phyloP scores from a whole-genome alignment of 2,329 filamentous ascomycete species.

The Aspergillus piperis region DNA sequence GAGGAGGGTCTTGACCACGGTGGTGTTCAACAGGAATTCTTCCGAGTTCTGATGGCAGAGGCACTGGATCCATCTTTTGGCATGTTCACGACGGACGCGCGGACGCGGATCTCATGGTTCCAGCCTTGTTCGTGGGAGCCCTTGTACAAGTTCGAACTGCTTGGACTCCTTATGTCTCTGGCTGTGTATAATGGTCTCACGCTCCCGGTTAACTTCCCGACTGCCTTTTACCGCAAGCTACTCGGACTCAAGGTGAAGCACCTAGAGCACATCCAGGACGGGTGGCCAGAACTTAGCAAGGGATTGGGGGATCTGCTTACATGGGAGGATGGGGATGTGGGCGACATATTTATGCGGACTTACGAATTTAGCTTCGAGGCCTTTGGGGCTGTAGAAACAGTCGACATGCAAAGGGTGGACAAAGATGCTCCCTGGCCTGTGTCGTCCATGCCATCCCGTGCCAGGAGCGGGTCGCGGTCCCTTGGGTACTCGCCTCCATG shows the following conservation, averaged over 20 bases:
- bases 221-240: conserved; percentile 78
- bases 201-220: conserved; percentile 84
- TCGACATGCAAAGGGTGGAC: conserved; percentile 55
- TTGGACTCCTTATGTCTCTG: conserved; percentile 83
- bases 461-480: conserved; percentile 3
- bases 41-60: conserved; percentile 78
- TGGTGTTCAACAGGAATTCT: conserved; percentile 95
- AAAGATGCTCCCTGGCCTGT: conserved; percentile 41
- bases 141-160: conserved; percentile 84
- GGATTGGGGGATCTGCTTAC: conserved; percentile 72
- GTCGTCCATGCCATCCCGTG: conserved; percentile 13
- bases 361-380: conserved; percentile 78
- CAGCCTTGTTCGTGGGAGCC: conserved; percentile 78
- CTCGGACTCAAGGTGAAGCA: conserved; percentile 68
- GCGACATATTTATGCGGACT: conserved; percentile 78
- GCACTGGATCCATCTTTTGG: conserved; percentile 76
- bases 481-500: conserved; percentile 21
- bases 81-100: conserved; percentile 73
- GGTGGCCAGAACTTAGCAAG: conserved; percentile 79
- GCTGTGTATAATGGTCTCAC: conserved; percentile 93
- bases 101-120: conserved; percentile 85
- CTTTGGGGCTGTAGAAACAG: conserved; percentile 55
- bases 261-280: conserved; percentile 77
- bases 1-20: conserved; percentile 93
- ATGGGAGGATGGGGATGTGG: conserved; percentile 79